A percentile compares a stretch with the other conserved stretches of the same genome.
Conservation (phyloP, 805 yeast genomes). For the Wickerhamiella musiphila region DNA sequence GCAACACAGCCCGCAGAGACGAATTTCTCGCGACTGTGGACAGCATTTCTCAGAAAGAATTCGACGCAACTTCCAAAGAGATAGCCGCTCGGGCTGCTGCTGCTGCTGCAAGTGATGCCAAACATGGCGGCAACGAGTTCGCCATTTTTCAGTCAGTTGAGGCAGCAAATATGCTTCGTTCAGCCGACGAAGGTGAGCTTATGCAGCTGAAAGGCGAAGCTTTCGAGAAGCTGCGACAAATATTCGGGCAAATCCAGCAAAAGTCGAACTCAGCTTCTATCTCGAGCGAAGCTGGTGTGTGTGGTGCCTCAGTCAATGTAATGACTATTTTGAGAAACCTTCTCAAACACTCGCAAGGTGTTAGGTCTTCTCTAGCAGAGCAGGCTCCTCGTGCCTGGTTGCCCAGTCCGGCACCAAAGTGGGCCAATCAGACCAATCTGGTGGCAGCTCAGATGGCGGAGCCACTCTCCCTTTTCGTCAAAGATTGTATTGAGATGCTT, state of each 20-base stretch:
- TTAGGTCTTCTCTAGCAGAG: slow-evolving; percentile 31
- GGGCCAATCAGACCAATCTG: slow-evolving; percentile 29
- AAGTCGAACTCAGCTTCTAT: slow-evolving; percentile 29
- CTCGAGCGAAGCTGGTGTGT: slow-evolving; percentile 53
- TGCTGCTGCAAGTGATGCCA: slow-evolving; percentile 18
- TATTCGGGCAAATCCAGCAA: slow-evolving; percentile 38
- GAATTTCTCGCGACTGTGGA: slow-evolving; percentile 1
- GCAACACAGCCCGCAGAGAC: slow-evolving; percentile 3
- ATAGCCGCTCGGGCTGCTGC: slow-evolving; percentile 24
- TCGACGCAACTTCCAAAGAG: slow-evolving; percentile 8
- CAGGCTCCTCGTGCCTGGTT: slow-evolving; percentile 54
- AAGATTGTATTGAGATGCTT: slow-evolving; percentile 66
- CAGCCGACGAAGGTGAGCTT: slow-evolving; percentile 12
- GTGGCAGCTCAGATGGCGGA: slow-evolving; percentile 26
- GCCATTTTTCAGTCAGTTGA: slow-evolving; percentile 45
- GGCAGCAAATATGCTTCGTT: slow-evolving; percentile 22
- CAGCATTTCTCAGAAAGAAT: slow-evolving; percentile 4
- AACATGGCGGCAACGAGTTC: slow-evolving; percentile 30
- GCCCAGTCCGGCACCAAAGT: slow-evolving; percentile 37
- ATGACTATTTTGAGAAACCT: slow-evolving; percentile 50
- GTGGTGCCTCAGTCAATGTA: slow-evolving; percentile 55
- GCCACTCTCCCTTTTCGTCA: slow-evolving; percentile 35
- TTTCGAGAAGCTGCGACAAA: slow-evolving; percentile 26
- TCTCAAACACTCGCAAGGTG: slow-evolving; percentile 41
- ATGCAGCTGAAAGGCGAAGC: slow-evolving; percentile 9